Evolutionary conservation across 345 rosid species (phyloP).

Genomic region (Acer yangbiense): DNA sequence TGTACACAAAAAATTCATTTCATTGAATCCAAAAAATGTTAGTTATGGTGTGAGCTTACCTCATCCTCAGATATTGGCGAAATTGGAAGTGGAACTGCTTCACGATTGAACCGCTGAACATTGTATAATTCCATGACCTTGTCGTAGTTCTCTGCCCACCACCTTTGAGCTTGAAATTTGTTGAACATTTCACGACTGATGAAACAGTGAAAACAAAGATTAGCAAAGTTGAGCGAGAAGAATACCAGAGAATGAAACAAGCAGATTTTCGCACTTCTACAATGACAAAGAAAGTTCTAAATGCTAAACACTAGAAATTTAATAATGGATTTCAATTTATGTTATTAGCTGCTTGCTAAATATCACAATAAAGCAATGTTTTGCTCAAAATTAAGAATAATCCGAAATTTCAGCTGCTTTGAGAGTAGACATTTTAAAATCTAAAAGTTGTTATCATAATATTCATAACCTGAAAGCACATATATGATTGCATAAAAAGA

Average conservation of each 20-base stretch:
- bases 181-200: constrained; percentile 91
- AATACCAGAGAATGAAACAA: constrained; percentile 17
- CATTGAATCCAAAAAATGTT: neutral
- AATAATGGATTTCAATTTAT: neutral
- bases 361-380: neutral
- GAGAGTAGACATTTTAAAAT: neutral
- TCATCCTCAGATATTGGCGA: constrained; percentile 76
- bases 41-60: constrained; percentile 42
- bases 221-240: constrained; percentile 1
- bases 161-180: constrained; percentile 96
- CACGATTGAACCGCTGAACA: constrained; percentile 72
- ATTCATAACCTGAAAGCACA: neutral
- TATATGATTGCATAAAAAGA: neutral
- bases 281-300: neutral
- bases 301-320: neutral
- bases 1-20: constrained; percentile 2
- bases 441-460: neutral
- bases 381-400: neutral
- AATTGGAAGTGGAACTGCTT: constrained; percentile 70
- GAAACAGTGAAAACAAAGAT: constrained; percentile 20
- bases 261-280: neutral
- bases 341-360: neutral
- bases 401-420: no score
- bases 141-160: constrained; percentile 96
- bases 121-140: constrained; percentile 95